Evolutionary conservation across 2,329 filamentous ascomycete genomes (phyloP), one percentile per base, ranked within the genome.

Genomic region (Hypoxylon sp.): DNA sequence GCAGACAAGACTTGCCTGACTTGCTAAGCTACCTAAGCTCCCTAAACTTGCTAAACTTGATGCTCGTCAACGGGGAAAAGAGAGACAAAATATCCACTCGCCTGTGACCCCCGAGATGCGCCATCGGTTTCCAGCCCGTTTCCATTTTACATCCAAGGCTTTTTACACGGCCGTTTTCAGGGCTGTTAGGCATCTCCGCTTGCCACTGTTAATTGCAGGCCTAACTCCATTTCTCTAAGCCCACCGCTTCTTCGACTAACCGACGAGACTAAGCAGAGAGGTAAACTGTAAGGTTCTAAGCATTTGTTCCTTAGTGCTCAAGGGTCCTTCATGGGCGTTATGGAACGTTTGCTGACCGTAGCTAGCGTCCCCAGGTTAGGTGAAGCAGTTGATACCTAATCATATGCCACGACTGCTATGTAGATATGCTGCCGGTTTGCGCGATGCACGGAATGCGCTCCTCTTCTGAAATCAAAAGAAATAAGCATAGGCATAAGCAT

Each of bases 31-130:
- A n/a, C n/a, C n/a, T n/a, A n/a, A n/a, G n/a, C n/a, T n/a, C n/a
- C n/a, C n/a, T n/a, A n/a, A n/a, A n/a, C n/a, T n/a, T n/a, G n/a
- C n/a, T n/a, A n/a, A n/a, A n/a, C n/a, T n/a, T n/a, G n/a, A n/a
- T n/a, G n/a, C n/a, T n/a, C n/a, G n/a, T n/a, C n/a, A n/a, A n/a
- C n/a, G n/a, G n/a, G n/a, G n/a, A n/a, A n/a, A n/a, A n/a, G n/a
- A n/a, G n/a, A n/a, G n/a, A n/a, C n/a, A n/a, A 35, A 56, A 15
- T 52, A 60, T 58, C 61, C 61, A 66, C 63, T 59, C 61, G 26
- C 51, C 61, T 62, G n/a, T 48, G 52, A 55, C 57, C 51, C 61
- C 58, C 56, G 38, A 58, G 37, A 45, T 45, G 52, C 41, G 45
- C 55, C 58, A 52, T 60, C 45, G 33, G 15, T 58, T 43, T 46